phyloP scores from a whole-genome alignment of 192 early-diverging fungal species.

The Backusella sp. region DNA sequence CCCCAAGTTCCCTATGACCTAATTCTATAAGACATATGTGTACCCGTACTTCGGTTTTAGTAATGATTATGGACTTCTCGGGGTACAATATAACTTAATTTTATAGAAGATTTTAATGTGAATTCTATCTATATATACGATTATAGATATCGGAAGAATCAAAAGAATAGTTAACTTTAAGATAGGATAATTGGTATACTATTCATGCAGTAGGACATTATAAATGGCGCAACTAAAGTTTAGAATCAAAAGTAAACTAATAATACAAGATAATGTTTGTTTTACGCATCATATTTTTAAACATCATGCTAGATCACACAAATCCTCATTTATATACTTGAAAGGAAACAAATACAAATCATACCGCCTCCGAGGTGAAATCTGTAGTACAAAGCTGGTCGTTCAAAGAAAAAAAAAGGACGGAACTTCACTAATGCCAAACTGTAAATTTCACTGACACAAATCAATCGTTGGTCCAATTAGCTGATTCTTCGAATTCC shows the following conservation, averaged over 20 bases:
- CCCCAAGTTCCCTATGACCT: neutral
- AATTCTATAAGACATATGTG: neutral
- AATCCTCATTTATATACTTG: neutral
- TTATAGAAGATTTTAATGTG: neutral
- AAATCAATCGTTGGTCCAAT: neutral
- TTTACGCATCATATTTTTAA: neutral
- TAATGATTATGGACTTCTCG: neutral
- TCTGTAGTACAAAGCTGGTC: neutral
- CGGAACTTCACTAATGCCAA: neutral
- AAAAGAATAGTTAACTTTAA: neutral
- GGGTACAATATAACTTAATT: neutral
- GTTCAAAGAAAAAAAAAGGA: neutral
- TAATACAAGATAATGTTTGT: neutral
- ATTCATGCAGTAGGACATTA: neutral
- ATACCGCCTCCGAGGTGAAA: neutral
- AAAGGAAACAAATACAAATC: neutral
- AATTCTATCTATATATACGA: neutral
- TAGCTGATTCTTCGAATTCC: neutral
- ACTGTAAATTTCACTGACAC: neutral
- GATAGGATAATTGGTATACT: neutral
- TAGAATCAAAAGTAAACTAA: neutral
- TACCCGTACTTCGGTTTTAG: neutral
- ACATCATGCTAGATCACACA: neutral
- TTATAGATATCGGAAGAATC: neutral
- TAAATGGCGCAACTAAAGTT: neutral